A percentile compares a stretch with the other conserved stretches of the same genome.
phyloP scores from a whole-genome alignment of 805 yeast species.

The Pichia occidentalis region DNA sequence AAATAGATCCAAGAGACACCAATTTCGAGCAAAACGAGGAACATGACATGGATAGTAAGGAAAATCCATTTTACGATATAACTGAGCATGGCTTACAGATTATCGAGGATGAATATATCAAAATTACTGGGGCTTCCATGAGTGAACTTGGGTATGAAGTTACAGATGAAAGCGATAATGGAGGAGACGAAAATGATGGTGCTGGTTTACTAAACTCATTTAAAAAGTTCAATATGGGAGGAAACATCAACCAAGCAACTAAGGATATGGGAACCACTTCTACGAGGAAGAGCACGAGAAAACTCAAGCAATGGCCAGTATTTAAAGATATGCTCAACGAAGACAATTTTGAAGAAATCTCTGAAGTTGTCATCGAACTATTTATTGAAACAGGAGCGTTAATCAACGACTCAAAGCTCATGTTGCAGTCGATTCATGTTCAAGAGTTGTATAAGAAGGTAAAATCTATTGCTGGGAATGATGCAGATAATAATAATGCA shows the following conservation, averaged over 20 bases:
- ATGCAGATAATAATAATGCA: too few relatives aligned
- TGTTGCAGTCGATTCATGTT: constrained; percentile 50
- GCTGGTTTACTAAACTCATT: constrained; percentile 1
- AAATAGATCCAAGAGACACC: constrained; percentile 1
- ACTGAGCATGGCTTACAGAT: not conserved
- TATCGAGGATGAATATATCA: not conserved
- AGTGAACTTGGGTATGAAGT: constrained; percentile 13
- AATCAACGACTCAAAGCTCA: constrained; percentile 57
- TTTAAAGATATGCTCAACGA: constrained; percentile 54
- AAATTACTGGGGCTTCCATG: constrained; percentile 8
- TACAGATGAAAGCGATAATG: constrained; percentile 12
- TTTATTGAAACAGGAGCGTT: constrained; percentile 57
- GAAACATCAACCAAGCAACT: not conserved
- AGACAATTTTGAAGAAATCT: constrained; percentile 34
- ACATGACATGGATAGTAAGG: not conserved
- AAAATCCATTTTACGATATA: not conserved
- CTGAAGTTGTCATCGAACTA: constrained; percentile 48
- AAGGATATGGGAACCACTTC: too few relatives aligned
- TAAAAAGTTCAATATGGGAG: constrained; percentile 2
- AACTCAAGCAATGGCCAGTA: constrained; percentile 36
- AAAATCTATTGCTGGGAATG: not conserved
- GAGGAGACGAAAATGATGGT: constrained; percentile 7
- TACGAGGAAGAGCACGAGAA: constrained; percentile 1
- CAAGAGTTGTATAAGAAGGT: constrained; percentile 34
- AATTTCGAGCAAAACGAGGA: not conserved